Percentiles rank a stretch among this genome's conserved stretches.
Conservation (phyloP, 352 stramenopile genomes). For the Globisporangium paddicum region DNA sequence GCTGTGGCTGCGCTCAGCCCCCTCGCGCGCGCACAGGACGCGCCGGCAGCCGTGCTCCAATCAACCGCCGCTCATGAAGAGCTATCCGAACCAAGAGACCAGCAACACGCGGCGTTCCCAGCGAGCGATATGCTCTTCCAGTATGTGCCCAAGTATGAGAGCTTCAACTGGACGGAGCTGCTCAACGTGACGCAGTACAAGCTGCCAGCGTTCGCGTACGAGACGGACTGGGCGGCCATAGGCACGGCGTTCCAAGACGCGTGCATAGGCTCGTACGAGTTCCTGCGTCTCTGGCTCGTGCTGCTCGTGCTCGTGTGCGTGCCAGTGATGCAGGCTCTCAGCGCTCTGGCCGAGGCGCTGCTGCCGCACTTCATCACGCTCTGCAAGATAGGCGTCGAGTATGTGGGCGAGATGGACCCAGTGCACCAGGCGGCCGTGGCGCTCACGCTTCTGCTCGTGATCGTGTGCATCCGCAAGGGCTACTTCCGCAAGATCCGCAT, state of each 20-base stretch:
- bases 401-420: constrained; percentile 53
- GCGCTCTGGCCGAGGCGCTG: constrained; percentile 41
- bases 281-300: constrained; percentile 46
- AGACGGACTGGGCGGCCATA: constrained; percentile 65
- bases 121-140: constrained; percentile 10
- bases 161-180: constrained; percentile 7
- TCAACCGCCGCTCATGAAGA: neutral
- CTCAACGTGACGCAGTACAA: constrained; percentile 27
- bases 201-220: constrained; percentile 36
- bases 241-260: constrained; percentile 47
- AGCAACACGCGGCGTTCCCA: neutral
- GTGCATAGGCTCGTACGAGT: constrained; percentile 52
- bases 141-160: constrained; percentile 8
- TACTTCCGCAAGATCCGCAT: constrained; percentile 57
- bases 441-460: constrained; percentile 21
- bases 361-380: constrained; percentile 61
- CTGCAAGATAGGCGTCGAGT: constrained; percentile 28
- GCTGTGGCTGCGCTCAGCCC: neutral
- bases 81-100: neutral
- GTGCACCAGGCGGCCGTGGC: constrained; percentile 44
- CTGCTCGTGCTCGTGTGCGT: constrained; percentile 48
- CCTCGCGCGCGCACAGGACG: neutral
- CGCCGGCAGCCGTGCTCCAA: neutral
- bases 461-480: constrained; percentile 54
- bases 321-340: constrained; percentile 36